These are phyloP conservation scores for Cystobasidiaceae sp. DNA, from an alignment of 1,284 basidiomycete genomes.

Conservation along the genomic window DNA sequence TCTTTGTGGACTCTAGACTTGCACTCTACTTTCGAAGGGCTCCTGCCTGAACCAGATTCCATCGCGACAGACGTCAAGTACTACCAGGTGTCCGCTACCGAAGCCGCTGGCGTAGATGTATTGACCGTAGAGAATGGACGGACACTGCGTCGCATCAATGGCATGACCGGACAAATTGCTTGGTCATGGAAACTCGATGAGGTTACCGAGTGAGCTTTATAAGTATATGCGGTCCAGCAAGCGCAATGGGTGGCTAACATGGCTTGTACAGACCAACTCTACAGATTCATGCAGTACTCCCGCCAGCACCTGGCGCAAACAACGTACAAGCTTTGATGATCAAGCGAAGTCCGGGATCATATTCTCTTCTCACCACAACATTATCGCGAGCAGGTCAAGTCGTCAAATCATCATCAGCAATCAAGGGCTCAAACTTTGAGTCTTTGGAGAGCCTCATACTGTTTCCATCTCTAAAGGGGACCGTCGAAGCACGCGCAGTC, in stretches of 20 bases:
- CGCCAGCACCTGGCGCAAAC: neutral
- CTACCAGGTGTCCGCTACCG: conserved; percentile 6
- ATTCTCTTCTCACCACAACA: neutral
- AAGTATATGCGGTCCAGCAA: neutral
- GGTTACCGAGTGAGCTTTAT: conserved; percentile 57
- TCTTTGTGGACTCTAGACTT: conserved; percentile 12
- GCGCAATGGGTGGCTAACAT: neutral
- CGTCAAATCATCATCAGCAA: neutral
- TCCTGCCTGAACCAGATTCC: conserved; percentile 19
- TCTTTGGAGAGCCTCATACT: neutral
- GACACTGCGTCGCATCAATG: conserved; percentile 54
- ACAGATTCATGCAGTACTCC: conserved; percentile 17
- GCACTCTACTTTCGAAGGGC: conserved; percentile 1
- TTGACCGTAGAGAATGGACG: conserved; percentile 58
- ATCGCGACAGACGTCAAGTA: conserved; percentile 20
- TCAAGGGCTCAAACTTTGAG: conserved; percentile 11
- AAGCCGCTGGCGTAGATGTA: conserved; percentile 14
- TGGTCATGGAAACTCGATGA: conserved; percentile 62
- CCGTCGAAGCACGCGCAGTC: neutral
- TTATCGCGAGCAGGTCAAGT: neutral
- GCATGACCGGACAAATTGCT: conserved; percentile 52
- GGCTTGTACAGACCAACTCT: conserved; percentile 5
- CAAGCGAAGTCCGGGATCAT: conserved; percentile 2
- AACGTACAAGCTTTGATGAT: conserved; percentile 2
- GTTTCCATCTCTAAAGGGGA: neutral